These are phyloP conservation scores for Aspergillus pseudoglaucus DNA, from an alignment of 2,329 filamentous ascomycete species.

Conservation along the genomic window DNA sequence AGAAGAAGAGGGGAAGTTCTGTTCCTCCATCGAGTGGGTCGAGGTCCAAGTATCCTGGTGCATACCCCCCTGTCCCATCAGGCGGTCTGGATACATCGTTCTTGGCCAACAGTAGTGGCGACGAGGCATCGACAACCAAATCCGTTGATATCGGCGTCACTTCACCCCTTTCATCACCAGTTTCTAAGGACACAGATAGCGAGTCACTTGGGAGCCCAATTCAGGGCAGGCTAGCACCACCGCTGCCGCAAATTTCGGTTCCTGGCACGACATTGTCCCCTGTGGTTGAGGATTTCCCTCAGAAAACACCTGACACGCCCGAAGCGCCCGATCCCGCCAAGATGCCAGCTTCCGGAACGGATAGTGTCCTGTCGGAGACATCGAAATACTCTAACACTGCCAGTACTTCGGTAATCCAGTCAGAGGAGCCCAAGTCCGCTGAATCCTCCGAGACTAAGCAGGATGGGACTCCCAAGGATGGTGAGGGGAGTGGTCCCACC, in stretches of 20 bases:
- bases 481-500: conserved; percentile 25
- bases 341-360: conserved; percentile 16
- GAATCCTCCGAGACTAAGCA: conserved; percentile 14
- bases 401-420: conserved; percentile 34
- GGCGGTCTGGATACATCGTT: conserved; percentile 25
- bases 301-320: conserved; percentile 8
- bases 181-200: not conserved
- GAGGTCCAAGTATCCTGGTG: conserved; percentile 22
- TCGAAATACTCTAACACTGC: conserved; percentile 41
- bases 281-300: conserved; percentile 23
- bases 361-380: conserved; percentile 30
- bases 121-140: conserved; percentile 21
- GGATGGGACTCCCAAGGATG: conserved; percentile 5
- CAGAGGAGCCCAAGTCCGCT: conserved; percentile 19
- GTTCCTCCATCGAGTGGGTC: conserved; percentile 16
- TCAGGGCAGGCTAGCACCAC: conserved; percentile 5
- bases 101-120: conserved; percentile 30
- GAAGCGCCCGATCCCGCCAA: conserved; percentile 12
- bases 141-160: conserved; percentile 7
- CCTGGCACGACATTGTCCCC: conserved; percentile 17
- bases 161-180: not conserved
- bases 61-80: conserved; percentile 18
- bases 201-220: not conserved
- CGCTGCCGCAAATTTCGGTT: conserved; percentile 1
- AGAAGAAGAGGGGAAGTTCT: conserved; percentile 20